Evolutionary conservation across 2,329 filamentous ascomycete genomes (phyloP), one percentile per base, ranked within the genome.

Genomic region (Apiospora rasikravindrae): DNA sequence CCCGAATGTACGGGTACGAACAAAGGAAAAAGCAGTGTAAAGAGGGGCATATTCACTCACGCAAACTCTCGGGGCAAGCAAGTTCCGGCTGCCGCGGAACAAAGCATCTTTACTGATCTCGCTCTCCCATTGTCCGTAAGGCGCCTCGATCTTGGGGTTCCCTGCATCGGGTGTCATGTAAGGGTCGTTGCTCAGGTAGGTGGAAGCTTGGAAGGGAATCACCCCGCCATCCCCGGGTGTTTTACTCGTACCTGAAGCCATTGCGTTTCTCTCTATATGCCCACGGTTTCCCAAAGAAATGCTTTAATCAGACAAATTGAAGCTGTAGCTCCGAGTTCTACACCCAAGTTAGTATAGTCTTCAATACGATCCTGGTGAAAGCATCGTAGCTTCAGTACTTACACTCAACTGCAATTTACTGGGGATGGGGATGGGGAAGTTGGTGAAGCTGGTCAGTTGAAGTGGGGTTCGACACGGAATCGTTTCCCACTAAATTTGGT

Each of bases 21-120:
- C 22, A 49, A 51, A 57, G 51, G n/a, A n/a, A 29, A 19, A 57
- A 4, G 26, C 51, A 24, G 24, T n/a, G n/a, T n/a, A n/a, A 51
- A 51, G 10, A 24, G 22, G 8, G 22, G 6, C 45, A 29, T 5
- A 24, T 33, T 57, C 16, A 71, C 71, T 42, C 66, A 73, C 71
- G 66, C 69, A 67, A 10, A 64, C 61, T 61, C 69, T 61, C 4
- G 71, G 69, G 6, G 71, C 49, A 14, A 57, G 42, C 69, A 71
- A 26, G 5, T 47, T 57, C 22, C 71, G 45, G 51, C 64, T 73
- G 22, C 53, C 69, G 49, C 71, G 69, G 61, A 73, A 73, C 67
- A 49, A 47, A n/a, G 67, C 67, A 8, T 64, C 57, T 6, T 64
- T 64, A 33, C 8, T 64, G 29, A 64, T 64, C 8, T 40, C 29